phyloP scores from a whole-genome alignment of 768 basidiomycete genomes.

The Mrakia blollopis region DNA sequence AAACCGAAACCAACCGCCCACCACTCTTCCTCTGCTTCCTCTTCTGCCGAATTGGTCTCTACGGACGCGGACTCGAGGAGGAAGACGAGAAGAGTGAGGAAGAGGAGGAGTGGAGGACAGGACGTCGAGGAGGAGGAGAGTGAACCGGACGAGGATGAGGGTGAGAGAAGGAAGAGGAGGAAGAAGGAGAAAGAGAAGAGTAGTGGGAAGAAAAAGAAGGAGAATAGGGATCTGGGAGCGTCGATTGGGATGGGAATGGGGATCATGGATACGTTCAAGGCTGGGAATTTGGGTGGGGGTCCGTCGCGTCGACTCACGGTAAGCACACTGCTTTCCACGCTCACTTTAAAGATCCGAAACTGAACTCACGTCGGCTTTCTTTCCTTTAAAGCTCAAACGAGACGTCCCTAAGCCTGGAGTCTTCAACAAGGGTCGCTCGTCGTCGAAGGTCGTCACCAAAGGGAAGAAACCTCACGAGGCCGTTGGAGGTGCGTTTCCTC shows the following conservation, averaged over 20 bases:
- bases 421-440: conserved; percentile 13
- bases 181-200: conserved; percentile 1
- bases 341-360: neutral
- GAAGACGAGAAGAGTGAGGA: neutral
- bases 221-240: neutral
- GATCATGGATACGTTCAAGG: conserved; percentile 11
- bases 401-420: conserved; percentile 6
- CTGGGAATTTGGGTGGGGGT: neutral
- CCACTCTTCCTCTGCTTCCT: conserved; percentile 3
- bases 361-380: neutral
- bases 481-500: neutral
- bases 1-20: neutral
- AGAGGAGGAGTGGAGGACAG: neutral
- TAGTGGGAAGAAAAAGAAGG: neutral
- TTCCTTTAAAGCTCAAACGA: neutral
- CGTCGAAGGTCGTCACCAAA: neutral
- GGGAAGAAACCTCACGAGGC: neutral
- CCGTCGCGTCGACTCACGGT: neutral
- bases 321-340: neutral
- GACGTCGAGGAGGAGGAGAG: neutral
- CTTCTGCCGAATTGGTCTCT: neutral
- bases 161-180: neutral
- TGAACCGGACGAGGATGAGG: neutral
- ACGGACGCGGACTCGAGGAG: neutral
- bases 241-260: conserved; percentile 9